Evolutionary conservation across 2,329 filamentous ascomycete species (phyloP).

Genomic region (Colletotrichum aenigma): DNA sequence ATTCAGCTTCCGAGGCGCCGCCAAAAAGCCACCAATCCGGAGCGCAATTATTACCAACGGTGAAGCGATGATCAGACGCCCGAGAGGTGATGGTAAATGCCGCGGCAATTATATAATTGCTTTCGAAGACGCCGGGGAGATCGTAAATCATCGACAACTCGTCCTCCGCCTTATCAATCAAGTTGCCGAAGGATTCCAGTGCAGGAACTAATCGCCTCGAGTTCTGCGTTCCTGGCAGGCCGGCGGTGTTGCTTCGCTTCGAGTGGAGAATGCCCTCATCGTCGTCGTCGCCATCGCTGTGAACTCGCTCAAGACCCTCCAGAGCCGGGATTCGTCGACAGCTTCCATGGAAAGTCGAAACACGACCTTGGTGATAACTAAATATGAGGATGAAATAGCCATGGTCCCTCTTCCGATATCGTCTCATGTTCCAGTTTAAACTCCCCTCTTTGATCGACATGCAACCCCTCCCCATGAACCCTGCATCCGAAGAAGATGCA

Average conservation of each 20-base stretch:
- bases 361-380: not conserved
- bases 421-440: not conserved
- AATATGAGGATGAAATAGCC: not conserved
- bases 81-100: not conserved
- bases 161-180: not conserved
- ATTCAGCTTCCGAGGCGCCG: not conserved
- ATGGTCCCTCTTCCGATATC: not conserved
- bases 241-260: not conserved
- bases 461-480: not conserved
- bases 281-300: not conserved
- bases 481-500: not conserved
- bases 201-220: not conserved
- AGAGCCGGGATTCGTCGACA: not conserved
- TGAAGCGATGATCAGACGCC: not conserved
- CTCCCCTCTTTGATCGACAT: not conserved
- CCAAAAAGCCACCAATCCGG: not conserved
- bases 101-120: not conserved
- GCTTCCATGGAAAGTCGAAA: not conserved
- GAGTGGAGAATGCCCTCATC: not conserved
- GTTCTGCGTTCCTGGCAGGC: rapidly evolving
- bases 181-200: not conserved
- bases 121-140: not conserved
- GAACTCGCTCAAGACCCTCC: not conserved
- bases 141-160: not conserved
- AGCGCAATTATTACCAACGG: not conserved